Conservation (phyloP, 2,329 filamentous ascomycete species). For the Raffaelea ambrosiae region DNA sequence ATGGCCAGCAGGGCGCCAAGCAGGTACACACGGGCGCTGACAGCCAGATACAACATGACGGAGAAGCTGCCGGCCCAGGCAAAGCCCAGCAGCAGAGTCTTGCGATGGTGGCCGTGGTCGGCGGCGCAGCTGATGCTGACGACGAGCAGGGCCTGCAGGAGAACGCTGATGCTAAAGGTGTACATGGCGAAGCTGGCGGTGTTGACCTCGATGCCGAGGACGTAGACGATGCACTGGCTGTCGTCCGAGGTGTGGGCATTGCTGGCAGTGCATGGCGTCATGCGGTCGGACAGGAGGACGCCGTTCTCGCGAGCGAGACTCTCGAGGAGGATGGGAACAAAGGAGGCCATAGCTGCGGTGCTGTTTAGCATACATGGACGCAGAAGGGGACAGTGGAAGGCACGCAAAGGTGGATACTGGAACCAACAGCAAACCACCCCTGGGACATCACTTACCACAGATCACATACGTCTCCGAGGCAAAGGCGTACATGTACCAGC, state of each 20-base stretch:
- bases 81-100: slow-evolving; percentile 78
- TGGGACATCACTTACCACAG: slow-evolving; percentile 55
- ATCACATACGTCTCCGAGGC: slow-evolving; percentile 95
- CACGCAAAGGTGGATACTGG: background rate
- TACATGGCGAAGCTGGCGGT: slow-evolving; percentile 97
- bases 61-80: slow-evolving; percentile 71
- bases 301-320: slow-evolving; percentile 89
- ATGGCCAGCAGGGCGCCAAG: slow-evolving; percentile 79
- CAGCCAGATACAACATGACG: slow-evolving; percentile 82
- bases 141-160: slow-evolving; percentile 82
- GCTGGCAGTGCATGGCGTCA: slow-evolving; percentile 62
- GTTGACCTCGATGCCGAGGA: slow-evolving; percentile 82
- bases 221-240: slow-evolving; percentile 71
- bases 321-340: slow-evolving; percentile 92
- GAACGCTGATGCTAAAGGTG: slow-evolving; percentile 86
- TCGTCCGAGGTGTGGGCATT: slow-evolving; percentile 39
- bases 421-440: too few relatives aligned
- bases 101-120: slow-evolving; percentile 87
- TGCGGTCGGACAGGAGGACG: slow-evolving; percentile 70
- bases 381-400: too few relatives aligned
- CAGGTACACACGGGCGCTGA: slow-evolving; percentile 67
- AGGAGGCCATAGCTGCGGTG: slow-evolving; percentile 56
- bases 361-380: background rate
- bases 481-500: slow-evolving; percentile 96
- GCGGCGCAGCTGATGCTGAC: slow-evolving; percentile 95